These are phyloP conservation scores for Phalaenopsis aphrodite DNA, from an alignment of 106 monocot genomes.

Conservation along the genomic window DNA sequence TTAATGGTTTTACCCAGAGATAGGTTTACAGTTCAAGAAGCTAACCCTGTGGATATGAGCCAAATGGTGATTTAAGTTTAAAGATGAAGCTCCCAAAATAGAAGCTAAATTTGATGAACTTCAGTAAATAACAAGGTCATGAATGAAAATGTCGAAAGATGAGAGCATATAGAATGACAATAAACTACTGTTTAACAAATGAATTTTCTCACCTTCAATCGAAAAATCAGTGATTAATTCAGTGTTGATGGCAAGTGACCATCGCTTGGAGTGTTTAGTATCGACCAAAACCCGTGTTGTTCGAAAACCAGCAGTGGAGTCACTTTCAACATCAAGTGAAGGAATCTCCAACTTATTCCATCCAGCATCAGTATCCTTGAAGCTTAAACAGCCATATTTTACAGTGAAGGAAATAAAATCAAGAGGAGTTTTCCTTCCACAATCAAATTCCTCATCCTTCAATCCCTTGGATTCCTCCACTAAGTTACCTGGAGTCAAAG, in stretches of 20 bases:
- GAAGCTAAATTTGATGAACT: too few species aligned
- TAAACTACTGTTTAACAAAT: not conserved
- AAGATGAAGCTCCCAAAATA: too few species aligned
- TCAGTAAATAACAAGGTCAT: too few species aligned
- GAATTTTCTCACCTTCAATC: constrained; percentile 44
- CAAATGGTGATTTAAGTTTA: too few species aligned
- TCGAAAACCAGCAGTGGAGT: constrained; percentile 37
- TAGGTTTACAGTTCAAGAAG: too few species aligned
- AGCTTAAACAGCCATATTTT: constrained; percentile 72
- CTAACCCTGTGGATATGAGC: too few species aligned
- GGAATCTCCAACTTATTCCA: constrained; percentile 74
- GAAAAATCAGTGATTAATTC: constrained; percentile 60
- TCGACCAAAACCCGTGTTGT: constrained; percentile 55
- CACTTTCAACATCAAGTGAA: constrained; percentile 49
- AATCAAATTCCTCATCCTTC: constrained; percentile 58
- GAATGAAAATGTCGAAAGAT: not conserved
- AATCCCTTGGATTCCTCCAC: constrained; percentile 50
- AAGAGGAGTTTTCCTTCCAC: constrained; percentile 40
- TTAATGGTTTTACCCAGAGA: too few species aligned
- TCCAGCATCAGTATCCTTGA: constrained; percentile 32
- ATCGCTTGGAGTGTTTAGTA: constrained; percentile 72
- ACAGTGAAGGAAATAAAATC: constrained; percentile 75
- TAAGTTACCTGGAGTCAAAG: constrained; percentile 69
- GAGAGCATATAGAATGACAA: not conserved
- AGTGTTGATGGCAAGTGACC: constrained; percentile 79